phyloP scores from a whole-genome alignment of 257 asterid genomes.

The Thymus quinquecostatus region DNA sequence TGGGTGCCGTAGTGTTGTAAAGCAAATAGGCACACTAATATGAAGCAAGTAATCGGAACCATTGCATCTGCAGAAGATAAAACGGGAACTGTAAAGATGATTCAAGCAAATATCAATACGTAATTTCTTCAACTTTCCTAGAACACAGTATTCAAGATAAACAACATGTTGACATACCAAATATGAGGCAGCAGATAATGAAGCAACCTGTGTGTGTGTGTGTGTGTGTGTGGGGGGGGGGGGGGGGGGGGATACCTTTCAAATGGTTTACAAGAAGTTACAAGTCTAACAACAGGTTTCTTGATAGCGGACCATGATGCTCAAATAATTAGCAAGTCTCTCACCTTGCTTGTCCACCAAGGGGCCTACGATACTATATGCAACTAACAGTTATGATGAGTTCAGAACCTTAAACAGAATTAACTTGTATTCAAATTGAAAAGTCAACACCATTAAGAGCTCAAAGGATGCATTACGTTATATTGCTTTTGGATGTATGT shows the following conservation, averaged over 20 bases:
- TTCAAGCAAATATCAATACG: slow-evolving; percentile 10
- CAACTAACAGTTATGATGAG: slow-evolving; percentile 2
- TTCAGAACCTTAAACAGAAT: neutral
- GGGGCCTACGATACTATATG: too few relatives aligned
- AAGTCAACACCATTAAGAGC: too few relatives aligned
- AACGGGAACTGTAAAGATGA: slow-evolving; percentile 19
- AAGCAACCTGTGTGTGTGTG: neutral
- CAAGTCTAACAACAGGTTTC: too few relatives aligned
- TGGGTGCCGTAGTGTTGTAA: slow-evolving; percentile 98
- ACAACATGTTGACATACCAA: neutral
- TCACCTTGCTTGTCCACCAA: too few relatives aligned
- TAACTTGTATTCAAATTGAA: neutral
- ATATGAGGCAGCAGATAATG: neutral
- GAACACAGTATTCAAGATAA: neutral
- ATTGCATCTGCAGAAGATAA: slow-evolving; percentile 77
- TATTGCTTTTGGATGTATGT: neutral
- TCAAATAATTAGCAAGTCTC: too few relatives aligned
- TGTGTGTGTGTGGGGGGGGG: too few relatives aligned
- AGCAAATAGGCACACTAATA: slow-evolving; percentile 89
- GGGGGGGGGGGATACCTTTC: too few relatives aligned
- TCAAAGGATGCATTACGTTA: neutral
- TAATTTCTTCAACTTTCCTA: neutral
- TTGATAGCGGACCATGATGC: too few relatives aligned
- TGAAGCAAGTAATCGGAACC: slow-evolving; percentile 93
- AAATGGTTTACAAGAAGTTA: too few relatives aligned